Conservation (phyloP, 768 basidiomycete species). For the Auriculariales sp. region DNA sequence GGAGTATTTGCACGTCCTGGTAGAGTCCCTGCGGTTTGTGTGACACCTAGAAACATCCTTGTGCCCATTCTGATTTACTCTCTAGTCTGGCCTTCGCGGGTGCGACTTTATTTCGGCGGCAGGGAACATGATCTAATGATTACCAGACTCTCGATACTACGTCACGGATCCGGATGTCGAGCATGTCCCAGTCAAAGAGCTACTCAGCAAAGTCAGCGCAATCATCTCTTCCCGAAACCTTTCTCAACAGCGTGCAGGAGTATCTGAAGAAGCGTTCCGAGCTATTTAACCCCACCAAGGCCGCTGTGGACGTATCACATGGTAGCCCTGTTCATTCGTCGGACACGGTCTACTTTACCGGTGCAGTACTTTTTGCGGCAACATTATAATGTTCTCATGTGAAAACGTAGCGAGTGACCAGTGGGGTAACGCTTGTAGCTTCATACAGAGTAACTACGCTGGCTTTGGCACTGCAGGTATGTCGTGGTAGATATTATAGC, state of each 20-base stretch:
- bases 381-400: neutral
- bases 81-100: conserved; percentile 57
- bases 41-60: too few species aligned
- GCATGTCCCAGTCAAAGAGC: conserved; percentile 62
- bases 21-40: conserved; percentile 77
- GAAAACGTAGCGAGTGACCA: conserved; percentile 60
- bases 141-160: conserved; percentile 69
- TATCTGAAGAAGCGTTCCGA: conserved; percentile 72
- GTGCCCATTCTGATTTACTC: too few species aligned
- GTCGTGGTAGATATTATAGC: neutral
- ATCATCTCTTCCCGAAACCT: too few species aligned
- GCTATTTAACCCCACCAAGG: conserved; percentile 56
- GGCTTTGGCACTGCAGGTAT: conserved; percentile 84
- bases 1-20: conserved; percentile 74
- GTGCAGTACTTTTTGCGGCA: conserved; percentile 20
- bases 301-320: conserved; percentile 51
- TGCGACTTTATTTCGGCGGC: too few species aligned
- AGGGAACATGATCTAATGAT: neutral
- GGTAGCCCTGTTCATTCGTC: conserved; percentile 75
- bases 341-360: conserved; percentile 92
- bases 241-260: too few species aligned
- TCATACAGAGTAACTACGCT: conserved; percentile 78
- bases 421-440: conserved; percentile 84
- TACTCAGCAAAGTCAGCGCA: conserved; percentile 87
- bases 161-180: conserved; percentile 80